Base-by-base conservation (phyloP, 2,329 filamentous ascomycete species). In the Sporothrix inflata region DNA sequence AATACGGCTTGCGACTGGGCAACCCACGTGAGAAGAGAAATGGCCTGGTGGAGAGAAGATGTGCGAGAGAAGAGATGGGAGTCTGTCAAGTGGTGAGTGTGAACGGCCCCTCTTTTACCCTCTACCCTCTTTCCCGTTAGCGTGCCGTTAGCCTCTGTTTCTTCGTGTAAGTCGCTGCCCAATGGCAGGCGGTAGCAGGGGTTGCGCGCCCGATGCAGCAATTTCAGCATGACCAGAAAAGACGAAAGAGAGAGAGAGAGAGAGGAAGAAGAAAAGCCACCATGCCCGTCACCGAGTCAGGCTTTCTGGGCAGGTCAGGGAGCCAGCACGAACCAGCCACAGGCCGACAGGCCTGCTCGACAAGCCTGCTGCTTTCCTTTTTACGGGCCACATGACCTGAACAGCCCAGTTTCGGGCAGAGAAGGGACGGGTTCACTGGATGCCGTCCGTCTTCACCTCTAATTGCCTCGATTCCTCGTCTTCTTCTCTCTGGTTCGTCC, bases 151-250 rank as follows among this genome's bases (percentile, higher is more conserved):
- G 60, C 60, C 12, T 65, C n/a, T 45, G 38, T 42, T 65, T 65
- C 12, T 40, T 45, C 38, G 38, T 70, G 53, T 61, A 47, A 61
- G 68, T 70, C 38, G 68, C 68, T 61, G 69, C 27, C 72, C 69
- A 73, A 71, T 73, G 21, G 69, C 24, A 24, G n/a, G 9, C 21
- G 8, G 24, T 21, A 45, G 42, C 68, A 68, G 68, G 68, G 71
- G 55, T 21, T 6, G 24, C 42, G 42, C 38, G 24, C 30, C 61
- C 4, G 57, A 68, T 51, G 30, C 42, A 69, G 69, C 65, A 61
- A 67, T 67, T 57, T 68, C 38, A 55, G 45, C 68, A 68, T 69
- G 34, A 49, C 53, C 60, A 45, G 60, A n/a, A 12, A 16, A 42
- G 12, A 12, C 27, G 38, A 8, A 27, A 45, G 27, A 42, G 38